Evolutionary conservation across 2,329 filamentous ascomycete genomes (phyloP).

Genomic region (Xylariales sp.): DNA sequence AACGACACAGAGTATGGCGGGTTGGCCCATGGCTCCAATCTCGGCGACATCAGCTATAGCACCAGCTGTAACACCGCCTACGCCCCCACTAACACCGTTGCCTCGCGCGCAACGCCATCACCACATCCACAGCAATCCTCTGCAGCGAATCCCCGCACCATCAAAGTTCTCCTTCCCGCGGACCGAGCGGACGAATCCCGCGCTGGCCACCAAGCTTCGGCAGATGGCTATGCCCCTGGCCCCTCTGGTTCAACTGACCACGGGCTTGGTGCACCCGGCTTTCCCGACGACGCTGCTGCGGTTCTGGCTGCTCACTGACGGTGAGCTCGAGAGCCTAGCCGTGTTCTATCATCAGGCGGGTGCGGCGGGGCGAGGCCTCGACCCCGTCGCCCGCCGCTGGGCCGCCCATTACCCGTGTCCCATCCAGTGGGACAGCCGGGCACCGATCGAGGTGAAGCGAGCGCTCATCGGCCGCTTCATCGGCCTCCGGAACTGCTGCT

Average conservation of each 20-base stretch:
- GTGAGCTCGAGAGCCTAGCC: slow-evolving; percentile 65
- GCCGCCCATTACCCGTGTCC: slow-evolving; percentile 61
- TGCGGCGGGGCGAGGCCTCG: too few species aligned
- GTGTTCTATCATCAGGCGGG: slow-evolving; percentile 74
- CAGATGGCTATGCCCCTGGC: slow-evolving; percentile 63
- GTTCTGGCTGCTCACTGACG: slow-evolving; percentile 71
- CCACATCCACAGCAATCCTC: too few species aligned
- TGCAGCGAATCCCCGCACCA: too few species aligned
- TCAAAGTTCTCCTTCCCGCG: slow-evolving; percentile 32
- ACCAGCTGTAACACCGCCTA: too few species aligned
- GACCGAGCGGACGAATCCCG: slow-evolving; percentile 32
- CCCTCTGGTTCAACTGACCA: slow-evolving; percentile 61
- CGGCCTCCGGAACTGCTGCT: slow-evolving; percentile 60
- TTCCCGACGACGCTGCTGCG: slow-evolving; percentile 65
- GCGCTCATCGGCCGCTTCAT: slow-evolving; percentile 71
- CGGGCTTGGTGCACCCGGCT: slow-evolving; percentile 56
- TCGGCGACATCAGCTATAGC: too few species aligned
- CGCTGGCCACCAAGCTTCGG: slow-evolving; percentile 55
- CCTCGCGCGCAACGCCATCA: too few species aligned
- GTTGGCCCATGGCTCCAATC: too few species aligned
- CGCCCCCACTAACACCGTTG: too few species aligned
- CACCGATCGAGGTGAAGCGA: slow-evolving; percentile 63
- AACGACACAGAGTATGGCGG: too few species aligned
- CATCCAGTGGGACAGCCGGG: slow-evolving; percentile 55
- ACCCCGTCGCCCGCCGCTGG: slow-evolving; percentile 50